Base-by-base conservation (phyloP, 495 filamentous ascomycete species). In the Aspergillus saccharolyticus region DNA sequence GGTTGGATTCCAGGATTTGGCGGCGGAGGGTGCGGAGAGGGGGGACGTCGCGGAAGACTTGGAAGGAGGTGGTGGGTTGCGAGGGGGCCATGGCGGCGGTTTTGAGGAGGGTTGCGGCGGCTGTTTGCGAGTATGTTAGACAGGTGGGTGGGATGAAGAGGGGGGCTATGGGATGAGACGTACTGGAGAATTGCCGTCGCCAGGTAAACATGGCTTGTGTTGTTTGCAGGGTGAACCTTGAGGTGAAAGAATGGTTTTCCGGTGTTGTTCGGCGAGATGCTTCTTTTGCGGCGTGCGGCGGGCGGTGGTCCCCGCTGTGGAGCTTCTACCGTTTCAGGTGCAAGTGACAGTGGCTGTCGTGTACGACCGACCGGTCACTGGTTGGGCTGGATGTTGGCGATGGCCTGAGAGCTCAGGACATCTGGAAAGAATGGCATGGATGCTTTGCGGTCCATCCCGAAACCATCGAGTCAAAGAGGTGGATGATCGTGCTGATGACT, bases 31-130 rank as follows among this genome's bases (percentile, higher is more conserved):
- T 69, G 48, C 91, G 90, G 39, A 97, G 78, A 2, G 78, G 72
- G 18, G 85, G 72, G 56, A 92, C 82, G 62, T 87, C 84, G 58
- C 85, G 86, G 71, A 94, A 85, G 63, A 96, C 74, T 69, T 87
- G 83, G 65, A 93, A 75, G 42, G 71, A 74, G 62, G 39, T 66
- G 63, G 28, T 65, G 62, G 44, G 33, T 39, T 12, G 56, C 48
- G 25, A 57, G 24, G 63, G 61, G 42, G 66, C 57, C n/a, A 62
- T 62, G 24, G 67, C 58, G 39, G 70, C 57, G 24, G 66, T 57
- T 42, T 65, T 63, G 51, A 70, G 57, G 18, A 69, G 54, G 24
- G 68, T 66, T 10, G 63, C 66, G 59, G 67, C 67, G 12, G 62
- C 67, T 60, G 61, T 63, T 16, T 30, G 53, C 30, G 17, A 17